phyloP scores from a whole-genome alignment of 371 early-diverging fungal genomes.

The Blastocladiella emersonii region DNA sequence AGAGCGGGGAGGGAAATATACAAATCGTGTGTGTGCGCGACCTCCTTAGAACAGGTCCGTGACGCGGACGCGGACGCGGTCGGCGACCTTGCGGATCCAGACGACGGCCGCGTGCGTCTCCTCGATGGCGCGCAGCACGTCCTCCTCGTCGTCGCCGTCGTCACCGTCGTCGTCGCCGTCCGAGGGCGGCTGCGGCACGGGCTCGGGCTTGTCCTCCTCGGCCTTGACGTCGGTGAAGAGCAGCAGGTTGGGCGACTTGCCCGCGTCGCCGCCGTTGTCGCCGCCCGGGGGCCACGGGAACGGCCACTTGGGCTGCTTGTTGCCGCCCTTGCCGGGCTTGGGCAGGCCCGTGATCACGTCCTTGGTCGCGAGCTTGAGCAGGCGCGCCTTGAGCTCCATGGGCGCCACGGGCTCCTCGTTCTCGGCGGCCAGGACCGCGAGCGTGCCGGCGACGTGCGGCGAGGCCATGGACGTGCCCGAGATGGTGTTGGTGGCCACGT shows the following conservation, averaged over 20 bases:
- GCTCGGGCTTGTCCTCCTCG: neutral
- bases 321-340: neutral
- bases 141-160: neutral
- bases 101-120: neutral
- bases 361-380: slow-evolving; percentile 49
- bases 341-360: slow-evolving; percentile 48
- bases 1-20: no score
- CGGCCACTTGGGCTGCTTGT: slow-evolving; percentile 5
- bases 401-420: slow-evolving; percentile 35
- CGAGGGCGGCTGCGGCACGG: neutral
- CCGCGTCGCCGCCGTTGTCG: neutral
- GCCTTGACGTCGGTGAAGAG: neutral
- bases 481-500: slow-evolving; percentile 64
- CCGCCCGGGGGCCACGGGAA: slow-evolving; percentile 6
- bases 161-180: neutral
- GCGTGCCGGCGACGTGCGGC: slow-evolving; percentile 94
- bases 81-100: neutral
- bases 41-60: neutral
- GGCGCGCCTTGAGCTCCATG: slow-evolving; percentile 60
- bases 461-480: slow-evolving; percentile 99
- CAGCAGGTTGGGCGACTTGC: slow-evolving; percentile 1
- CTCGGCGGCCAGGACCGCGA: slow-evolving; percentile 70
- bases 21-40: no score
- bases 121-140: neutral
- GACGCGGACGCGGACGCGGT: neutral